Evolutionary conservation across 73 alveolate genomes (phyloP).

Genomic region (Tetrahymena elliotti): DNA sequence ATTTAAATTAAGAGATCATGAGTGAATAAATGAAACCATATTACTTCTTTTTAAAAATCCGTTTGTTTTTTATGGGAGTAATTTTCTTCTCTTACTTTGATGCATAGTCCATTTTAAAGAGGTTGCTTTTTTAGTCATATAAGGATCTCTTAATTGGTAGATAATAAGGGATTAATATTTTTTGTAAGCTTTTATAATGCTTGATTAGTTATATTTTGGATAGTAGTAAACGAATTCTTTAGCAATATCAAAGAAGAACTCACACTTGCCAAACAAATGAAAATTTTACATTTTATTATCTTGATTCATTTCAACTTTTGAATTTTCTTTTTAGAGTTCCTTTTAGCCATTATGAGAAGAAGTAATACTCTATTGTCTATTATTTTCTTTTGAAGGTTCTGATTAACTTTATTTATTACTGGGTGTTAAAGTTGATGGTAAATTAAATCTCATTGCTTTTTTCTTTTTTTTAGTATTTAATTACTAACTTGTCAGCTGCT

Average conservation of each 20-base stretch:
- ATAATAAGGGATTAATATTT: background rate
- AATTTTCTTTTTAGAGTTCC: background rate
- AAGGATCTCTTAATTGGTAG: background rate
- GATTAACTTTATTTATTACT: background rate
- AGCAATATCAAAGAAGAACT: background rate
- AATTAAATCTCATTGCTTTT: background rate
- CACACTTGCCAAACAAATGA: background rate
- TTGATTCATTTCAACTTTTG: background rate
- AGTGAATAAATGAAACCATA: background rate
- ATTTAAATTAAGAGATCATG: background rate
- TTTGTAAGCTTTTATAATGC: background rate
- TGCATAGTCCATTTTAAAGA: background rate
- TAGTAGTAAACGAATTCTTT: background rate
- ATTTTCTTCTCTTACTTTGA: background rate
- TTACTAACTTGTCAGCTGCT: background rate
- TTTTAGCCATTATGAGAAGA: background rate
- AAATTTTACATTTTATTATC: background rate
- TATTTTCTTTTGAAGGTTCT: background rate
- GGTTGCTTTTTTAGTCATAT: background rate
- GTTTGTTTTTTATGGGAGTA: background rate
- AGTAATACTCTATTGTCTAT: background rate
- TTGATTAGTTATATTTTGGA: background rate
- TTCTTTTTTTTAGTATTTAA: background rate
- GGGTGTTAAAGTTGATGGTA: background rate
- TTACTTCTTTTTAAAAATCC: background rate